Percentiles rank a stretch among this genome's conserved stretches.
Conservation (phyloP, 2,329 filamentous ascomycete genomes). For the Penicillium sp. region DNA sequence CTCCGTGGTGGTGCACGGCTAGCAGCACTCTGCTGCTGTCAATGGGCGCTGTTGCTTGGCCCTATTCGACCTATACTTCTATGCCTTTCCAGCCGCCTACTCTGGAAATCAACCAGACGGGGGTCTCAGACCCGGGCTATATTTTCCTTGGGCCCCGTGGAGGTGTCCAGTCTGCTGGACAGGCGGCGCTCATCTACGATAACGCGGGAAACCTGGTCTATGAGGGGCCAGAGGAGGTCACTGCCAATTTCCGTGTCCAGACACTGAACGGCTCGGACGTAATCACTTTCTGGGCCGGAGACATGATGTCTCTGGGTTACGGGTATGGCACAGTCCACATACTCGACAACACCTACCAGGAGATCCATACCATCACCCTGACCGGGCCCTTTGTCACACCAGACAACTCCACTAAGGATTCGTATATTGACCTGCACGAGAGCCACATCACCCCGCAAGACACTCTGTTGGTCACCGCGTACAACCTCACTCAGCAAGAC, state of each 20-base stretch:
- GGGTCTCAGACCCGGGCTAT: conserved; percentile 32
- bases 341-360: conserved; percentile 34
- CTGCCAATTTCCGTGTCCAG: conserved; percentile 36
- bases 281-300: conserved; percentile 38
- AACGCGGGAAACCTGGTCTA: conserved; percentile 37
- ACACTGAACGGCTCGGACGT: conserved; percentile 33
- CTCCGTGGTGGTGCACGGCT: conserved; percentile 15
- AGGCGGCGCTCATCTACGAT: conserved; percentile 37
- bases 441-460: conserved; percentile 32
- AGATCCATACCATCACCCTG: conserved; percentile 33
- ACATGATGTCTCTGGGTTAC: conserved; percentile 30
- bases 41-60: conserved; percentile 13
- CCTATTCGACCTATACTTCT: conserved; percentile 14
- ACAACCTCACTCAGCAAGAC: conserved; percentile 35
- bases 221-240: conserved; percentile 32
- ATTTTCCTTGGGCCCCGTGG: conserved; percentile 36
- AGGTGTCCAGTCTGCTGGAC: conserved; percentile 22
- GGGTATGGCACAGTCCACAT: conserved; percentile 33
- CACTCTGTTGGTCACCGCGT: conserved; percentile 36
- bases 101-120: conserved; percentile 32
- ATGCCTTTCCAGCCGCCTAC: conserved; percentile 25
- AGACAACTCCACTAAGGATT: conserved; percentile 22
- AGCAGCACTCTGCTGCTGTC: conserved; percentile 13
- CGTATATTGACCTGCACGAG: conserved; percentile 38
- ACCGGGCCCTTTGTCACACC: conserved; percentile 28